These are phyloP conservation scores for Jacaranda mimosifolia DNA, from an alignment of 257 asterid genomes.

Conservation along the genomic window DNA sequence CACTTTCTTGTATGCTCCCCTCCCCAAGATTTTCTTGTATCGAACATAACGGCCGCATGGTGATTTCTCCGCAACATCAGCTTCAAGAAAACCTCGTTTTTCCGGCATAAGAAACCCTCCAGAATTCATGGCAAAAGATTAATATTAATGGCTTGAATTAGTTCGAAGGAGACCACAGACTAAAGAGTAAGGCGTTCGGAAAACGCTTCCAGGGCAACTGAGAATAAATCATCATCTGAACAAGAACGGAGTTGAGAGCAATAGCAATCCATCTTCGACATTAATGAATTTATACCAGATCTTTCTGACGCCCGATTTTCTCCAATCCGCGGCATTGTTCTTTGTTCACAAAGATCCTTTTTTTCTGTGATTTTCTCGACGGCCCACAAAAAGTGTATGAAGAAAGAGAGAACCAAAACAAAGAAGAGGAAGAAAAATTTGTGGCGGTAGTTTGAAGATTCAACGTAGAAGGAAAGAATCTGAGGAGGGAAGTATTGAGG, in stretches of 20 bases:
- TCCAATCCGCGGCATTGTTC: not conserved
- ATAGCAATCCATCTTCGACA: slow-evolving; percentile 29
- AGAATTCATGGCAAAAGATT: slow-evolving; percentile 12
- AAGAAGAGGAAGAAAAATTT: not conserved
- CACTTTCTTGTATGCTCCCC: slow-evolving; percentile 50
- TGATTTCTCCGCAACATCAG: slow-evolving; percentile 41
- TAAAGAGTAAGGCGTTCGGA: slow-evolving; percentile 26
- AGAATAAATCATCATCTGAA: slow-evolving; percentile 32
- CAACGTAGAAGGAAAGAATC: not conserved
- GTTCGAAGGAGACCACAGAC: not conserved
- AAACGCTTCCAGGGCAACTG: slow-evolving; percentile 41
- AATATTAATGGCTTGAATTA: not conserved
- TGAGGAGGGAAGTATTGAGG: not conserved
- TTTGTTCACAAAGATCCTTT: slow-evolving; percentile 16
- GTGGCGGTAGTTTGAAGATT: not conserved
- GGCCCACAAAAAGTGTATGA: not conserved
- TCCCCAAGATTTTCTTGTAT: slow-evolving; percentile 47
- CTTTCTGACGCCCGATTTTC: not conserved
- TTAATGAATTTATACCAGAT: not conserved
- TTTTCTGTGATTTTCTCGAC: not conserved
- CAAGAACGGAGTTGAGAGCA: slow-evolving; percentile 20
- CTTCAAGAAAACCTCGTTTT: not conserved
- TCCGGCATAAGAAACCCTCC: slow-evolving; percentile 1
- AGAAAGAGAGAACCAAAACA: not conserved
- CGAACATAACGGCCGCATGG: slow-evolving; percentile 44